Base-by-base conservation (phyloP, 768 basidiomycete species). In the Serendipita indica region DNA sequence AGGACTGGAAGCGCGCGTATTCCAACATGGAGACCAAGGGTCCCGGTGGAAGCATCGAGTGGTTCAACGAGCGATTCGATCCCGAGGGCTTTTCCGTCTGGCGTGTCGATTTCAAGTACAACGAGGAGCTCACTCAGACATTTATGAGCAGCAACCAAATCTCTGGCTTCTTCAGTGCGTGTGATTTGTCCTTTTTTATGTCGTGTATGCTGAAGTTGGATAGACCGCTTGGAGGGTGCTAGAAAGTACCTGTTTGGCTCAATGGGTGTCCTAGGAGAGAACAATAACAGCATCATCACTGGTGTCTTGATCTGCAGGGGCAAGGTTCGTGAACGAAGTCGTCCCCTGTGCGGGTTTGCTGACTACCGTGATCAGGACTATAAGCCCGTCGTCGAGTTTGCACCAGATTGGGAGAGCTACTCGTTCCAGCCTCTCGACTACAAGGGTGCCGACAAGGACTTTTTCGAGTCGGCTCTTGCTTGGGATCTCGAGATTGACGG, bases 1-100 rank as follows among this genome's bases (percentile, higher is more conserved):
- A 94, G 71, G 91, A 97, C 73, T 96, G 90, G 91, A 97, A 97
- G 72, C 84, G 89, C 43, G 85, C 87, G 41, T 99, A 98, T 77
- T 96, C 92, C 66, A 98, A 97, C 84, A 83, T 85, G 71, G 92
- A 97, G n/a, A 97, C 93, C 35, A 83, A 87, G 58, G 89, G 87
- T 34, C 64, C 85, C 16, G 81, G 71, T 41, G 92, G 88, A 62
- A 71, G 90, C 56, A 66, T 99, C 35, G 90, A 96, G 71, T 98
- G 94, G 96, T 85, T 99, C 81, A 93, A 96, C 76, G 70, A 90
- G 71, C 83, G 91, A 76, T 89, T 80, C 71, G 92, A 97, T 76
- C 73, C 79, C 64, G 81, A 82, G 62, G 91, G 93, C 27, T 96
- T 82, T 82, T 93, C 90, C 63, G 71, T 82, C 68, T 93, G 88